These are phyloP conservation scores for Letharia lupina DNA, from an alignment of 495 filamentous ascomycete genomes.

Conservation along the genomic window DNA sequence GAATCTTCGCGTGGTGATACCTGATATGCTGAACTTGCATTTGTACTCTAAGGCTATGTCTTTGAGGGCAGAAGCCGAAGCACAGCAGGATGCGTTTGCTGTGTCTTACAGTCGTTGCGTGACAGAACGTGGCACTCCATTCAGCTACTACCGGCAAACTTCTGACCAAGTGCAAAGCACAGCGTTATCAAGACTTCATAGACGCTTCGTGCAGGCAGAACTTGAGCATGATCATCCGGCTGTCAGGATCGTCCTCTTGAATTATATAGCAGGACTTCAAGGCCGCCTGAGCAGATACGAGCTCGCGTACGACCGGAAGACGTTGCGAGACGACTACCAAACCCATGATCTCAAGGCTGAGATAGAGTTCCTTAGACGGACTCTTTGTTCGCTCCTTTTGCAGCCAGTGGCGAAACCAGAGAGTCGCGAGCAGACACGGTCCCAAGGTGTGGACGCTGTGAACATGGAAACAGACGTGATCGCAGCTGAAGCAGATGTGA, in stretches of 20 bases:
- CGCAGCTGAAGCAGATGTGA: background rate
- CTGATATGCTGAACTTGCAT: background rate
- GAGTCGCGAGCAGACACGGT: background rate
- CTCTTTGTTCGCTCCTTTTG: background rate
- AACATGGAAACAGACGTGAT: background rate
- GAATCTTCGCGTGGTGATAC: background rate
- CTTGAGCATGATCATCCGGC: background rate
- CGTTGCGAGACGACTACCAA: background rate
- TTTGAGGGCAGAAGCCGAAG: background rate
- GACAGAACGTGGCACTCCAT: background rate
- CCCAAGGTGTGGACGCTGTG: background rate
- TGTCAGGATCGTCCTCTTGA: background rate
- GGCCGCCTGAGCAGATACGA: background rate
- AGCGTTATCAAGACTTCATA: background rate
- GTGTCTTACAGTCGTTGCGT: background rate
- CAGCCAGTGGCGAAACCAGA: background rate
- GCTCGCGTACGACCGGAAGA: background rate
- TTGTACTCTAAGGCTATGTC: background rate
- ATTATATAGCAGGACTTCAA: background rate
- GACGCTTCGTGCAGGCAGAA: background rate
- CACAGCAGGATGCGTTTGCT: background rate
- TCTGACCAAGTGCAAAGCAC: background rate
- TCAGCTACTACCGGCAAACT: background rate
- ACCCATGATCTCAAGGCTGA: background rate
- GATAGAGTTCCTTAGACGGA: background rate